Evolutionary conservation across 768 basidiomycete species (phyloP), one percentile per base, ranked within the genome.

Genomic region (Piloderma croceum): DNA sequence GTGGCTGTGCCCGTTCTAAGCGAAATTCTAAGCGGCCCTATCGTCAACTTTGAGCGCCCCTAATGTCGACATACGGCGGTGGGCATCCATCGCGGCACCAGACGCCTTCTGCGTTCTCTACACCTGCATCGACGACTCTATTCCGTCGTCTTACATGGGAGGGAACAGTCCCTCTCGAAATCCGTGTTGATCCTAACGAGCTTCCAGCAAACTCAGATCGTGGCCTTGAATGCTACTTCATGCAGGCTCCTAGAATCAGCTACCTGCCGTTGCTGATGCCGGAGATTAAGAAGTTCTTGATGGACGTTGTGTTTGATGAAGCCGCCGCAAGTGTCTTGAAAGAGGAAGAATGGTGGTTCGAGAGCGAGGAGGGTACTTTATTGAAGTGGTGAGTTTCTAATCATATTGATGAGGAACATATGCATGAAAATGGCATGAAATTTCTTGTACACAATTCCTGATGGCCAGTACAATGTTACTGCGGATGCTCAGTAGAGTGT

Each of bases 271-370:
- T 98, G 20, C 64, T 98, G 34, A 76, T 97, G 54, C 83, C 90
- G 3, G 90, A 96, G 54, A 77, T 99, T 43, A 77, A 83, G 43
- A 76, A 81, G 51, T 90, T 90, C 62, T 73, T 98, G 46, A 81
- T 88, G 70, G 89, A 96, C 48, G 81, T 97, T 40, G 88, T 93
- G 10, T 83, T 97, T 53, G 90, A 96, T 56, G 91, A 94, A 53
- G 73, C 77, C 24, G 81, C 83, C 22, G 79, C 80, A 4, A 81
- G 81, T 45, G 52, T 71, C 7, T 63, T 93, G 44, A 86, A 85
- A 55, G 89, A 92, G 49, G 86, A 89, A 42, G 87, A 93, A 38
- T 91, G 94, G 88, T 98, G 94, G 96, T 96, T 99, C 60, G 91
- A 96, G 63, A 85, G 81, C 46, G 85, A 87, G 39, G 84, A 81